Evolutionary conservation across 2,329 filamentous ascomycete species (phyloP).

Genomic region (Pseudopyricularia cyperi): DNA sequence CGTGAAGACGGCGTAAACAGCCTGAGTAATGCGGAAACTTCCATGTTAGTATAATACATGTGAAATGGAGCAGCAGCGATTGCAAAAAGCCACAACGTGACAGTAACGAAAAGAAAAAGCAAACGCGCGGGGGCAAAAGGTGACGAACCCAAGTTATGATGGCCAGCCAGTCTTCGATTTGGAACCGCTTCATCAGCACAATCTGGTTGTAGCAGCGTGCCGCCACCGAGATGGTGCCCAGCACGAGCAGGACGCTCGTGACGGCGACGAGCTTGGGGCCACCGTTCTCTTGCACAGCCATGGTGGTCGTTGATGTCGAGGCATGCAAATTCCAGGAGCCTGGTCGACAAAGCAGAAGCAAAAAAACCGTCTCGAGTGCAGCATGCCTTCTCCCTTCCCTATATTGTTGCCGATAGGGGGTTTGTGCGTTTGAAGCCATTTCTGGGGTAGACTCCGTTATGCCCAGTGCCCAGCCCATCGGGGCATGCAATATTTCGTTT

Average conservation of each 20-base stretch:
- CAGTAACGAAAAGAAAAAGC: background rate
- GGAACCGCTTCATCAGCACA: constrained; percentile 18
- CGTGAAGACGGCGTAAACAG: constrained; percentile 9
- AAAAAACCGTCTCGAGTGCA: no score
- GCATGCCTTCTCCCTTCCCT: no score
- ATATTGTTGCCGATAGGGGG: no score
- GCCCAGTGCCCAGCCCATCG: no score
- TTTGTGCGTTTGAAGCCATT: no score
- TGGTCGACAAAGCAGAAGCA: no score
- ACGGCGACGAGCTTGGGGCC: constrained; percentile 14
- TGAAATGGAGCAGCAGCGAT: background rate
- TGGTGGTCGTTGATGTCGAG: no score
- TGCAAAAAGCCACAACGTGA: background rate
- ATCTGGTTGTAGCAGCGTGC: constrained; percentile 19
- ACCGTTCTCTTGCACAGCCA: constrained; percentile 4
- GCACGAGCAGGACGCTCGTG: constrained; percentile 17
- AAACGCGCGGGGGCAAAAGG: background rate
- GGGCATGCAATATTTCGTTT: no score
- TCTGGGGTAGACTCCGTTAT: no score
- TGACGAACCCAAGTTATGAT: constrained; percentile 14
- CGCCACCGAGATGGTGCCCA: constrained; percentile 17
- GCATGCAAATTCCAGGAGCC: no score
- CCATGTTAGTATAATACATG: no score
- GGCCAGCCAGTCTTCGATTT: constrained; percentile 19
- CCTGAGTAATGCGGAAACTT: background rate